These are phyloP conservation scores for Suillus americanus DNA, from an alignment of 768 basidiomycete genomes.

Conservation along the genomic window DNA sequence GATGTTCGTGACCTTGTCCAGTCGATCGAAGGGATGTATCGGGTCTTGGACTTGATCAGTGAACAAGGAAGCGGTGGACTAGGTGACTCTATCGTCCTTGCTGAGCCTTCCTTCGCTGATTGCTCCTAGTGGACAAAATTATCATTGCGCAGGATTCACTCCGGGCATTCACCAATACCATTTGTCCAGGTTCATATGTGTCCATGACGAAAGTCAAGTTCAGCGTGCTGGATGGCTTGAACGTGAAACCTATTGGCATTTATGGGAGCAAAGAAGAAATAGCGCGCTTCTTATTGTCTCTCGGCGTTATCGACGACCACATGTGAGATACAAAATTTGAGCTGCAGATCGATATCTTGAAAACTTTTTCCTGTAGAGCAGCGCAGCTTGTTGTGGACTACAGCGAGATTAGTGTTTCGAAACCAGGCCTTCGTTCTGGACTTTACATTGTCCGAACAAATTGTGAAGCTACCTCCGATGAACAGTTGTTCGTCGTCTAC, in stretches of 20 bases:
- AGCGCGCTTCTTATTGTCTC: constrained; percentile 40
- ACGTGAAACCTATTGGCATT: constrained; percentile 51
- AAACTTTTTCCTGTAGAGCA: neutral
- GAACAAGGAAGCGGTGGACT: constrained; percentile 52
- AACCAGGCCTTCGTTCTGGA: constrained; percentile 45
- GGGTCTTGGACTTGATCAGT: constrained; percentile 52
- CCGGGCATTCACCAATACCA: constrained; percentile 44
- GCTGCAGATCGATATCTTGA: neutral
- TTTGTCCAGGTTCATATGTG: constrained; percentile 50
- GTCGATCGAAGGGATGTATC: constrained; percentile 46
- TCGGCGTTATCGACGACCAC: constrained; percentile 36
- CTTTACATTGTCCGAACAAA: constrained; percentile 39
- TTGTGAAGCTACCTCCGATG: constrained; percentile 3
- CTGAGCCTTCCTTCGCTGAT: neutral
- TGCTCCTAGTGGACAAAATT: constrained; percentile 55
- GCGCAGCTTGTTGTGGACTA: constrained; percentile 6
- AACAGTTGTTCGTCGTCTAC: constrained; percentile 48
- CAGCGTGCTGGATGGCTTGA: constrained; percentile 44
- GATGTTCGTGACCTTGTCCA: constrained; percentile 22
- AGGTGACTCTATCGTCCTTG: constrained; percentile 34
- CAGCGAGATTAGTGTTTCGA: neutral
- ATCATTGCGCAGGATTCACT: constrained; percentile 57
- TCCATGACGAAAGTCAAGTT: constrained; percentile 61
- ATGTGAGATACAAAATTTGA: constrained; percentile 34
- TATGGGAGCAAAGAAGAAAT: constrained; percentile 58